Evolutionary conservation across 192 early-diverging fungal genomes (phyloP).

Genomic region (Backusella tuberculispora): DNA sequence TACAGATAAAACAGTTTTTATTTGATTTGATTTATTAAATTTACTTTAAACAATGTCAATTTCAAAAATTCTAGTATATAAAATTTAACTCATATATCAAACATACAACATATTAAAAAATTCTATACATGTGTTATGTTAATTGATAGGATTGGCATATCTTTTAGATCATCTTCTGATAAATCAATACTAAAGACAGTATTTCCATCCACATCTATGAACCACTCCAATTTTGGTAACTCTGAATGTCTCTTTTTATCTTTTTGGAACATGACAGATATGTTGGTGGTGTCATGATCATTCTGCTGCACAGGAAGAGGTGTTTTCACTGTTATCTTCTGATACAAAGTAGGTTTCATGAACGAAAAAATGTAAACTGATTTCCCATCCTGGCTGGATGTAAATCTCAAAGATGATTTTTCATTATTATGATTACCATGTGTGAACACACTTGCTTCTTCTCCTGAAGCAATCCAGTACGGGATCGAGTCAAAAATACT

Average conservation of each 20-base stretch:
- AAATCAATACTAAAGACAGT: conserved; percentile 3
- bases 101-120: too few relatives aligned
- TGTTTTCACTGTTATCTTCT: conserved; percentile 7
- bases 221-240: neutral
- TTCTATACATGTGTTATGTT: neutral
- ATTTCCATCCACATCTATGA: neutral
- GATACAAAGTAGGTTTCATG: neutral
- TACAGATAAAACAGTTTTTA: neutral
- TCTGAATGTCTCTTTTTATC: conserved; percentile 10
- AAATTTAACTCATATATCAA: too few relatives aligned
- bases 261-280: conserved; percentile 11
- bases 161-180: conserved; percentile 5
- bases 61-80: neutral
- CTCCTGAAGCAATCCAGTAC: conserved; percentile 18
- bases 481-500: conserved; percentile 20
- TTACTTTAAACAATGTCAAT: too few relatives aligned
- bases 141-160: conserved; percentile 1
- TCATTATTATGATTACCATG: neutral
- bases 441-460: neutral
- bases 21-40: neutral
- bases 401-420: conserved; percentile 1
- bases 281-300: neutral
- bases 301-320: neutral
- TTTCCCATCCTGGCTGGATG: neutral
- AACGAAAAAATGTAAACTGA: conserved; percentile 1